These are phyloP conservation scores for Diaporthe sp. DNA, from an alignment of 2,329 filamentous ascomycete species.

Conservation along the genomic window DNA sequence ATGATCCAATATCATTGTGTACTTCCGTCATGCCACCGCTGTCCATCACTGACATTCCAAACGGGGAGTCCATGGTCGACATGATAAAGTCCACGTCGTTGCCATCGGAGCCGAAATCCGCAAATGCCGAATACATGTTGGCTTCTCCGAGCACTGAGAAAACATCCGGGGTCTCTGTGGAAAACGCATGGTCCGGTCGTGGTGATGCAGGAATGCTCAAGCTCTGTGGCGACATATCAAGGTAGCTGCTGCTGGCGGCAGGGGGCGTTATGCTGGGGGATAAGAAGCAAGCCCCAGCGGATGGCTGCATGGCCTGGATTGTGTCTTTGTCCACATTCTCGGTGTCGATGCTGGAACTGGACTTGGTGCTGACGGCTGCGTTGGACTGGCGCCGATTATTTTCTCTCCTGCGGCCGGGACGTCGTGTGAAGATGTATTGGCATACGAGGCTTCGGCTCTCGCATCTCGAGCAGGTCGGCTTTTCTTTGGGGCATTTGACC, in stretches of 20 bases:
- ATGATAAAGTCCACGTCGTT: slow-evolving; percentile 6
- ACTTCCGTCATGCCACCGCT: neutral
- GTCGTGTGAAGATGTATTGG: neutral
- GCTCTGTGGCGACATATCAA: neutral
- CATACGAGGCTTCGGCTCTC: neutral
- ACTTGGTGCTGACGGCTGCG: neutral
- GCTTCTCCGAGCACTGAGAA: neutral
- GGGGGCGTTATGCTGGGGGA: neutral
- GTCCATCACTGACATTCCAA: neutral
- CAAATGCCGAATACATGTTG: neutral
- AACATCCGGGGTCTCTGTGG: neutral
- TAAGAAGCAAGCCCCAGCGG: too few relatives aligned
- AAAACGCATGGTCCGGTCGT: neutral
- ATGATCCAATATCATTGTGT: neutral
- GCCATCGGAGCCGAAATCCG: neutral
- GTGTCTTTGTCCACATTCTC: neutral
- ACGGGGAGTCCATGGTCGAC: neutral
- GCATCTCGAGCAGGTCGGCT: slow-evolving; percentile 51
- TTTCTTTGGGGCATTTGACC: slow-evolving; percentile 51
- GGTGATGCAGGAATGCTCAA: neutral
- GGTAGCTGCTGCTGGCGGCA: neutral
- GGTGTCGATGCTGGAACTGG: neutral
- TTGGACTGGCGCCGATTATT: neutral
- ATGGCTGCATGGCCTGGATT: neutral
- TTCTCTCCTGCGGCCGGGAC: neutral